phyloP scores from a whole-genome alignment of 306 rosid genomes.

The Oemleria cerasiformis region DNA sequence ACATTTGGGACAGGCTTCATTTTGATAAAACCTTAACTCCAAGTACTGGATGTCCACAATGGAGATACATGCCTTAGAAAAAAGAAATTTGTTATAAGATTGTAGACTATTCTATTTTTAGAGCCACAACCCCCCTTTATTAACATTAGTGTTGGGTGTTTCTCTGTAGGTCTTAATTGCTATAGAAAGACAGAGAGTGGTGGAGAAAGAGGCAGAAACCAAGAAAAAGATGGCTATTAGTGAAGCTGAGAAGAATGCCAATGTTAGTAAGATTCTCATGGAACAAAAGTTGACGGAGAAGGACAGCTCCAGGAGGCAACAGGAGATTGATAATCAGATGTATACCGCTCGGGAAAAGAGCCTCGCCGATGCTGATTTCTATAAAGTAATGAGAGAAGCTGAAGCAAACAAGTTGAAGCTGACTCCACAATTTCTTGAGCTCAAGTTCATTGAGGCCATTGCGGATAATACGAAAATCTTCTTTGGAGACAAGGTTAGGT shows the following conservation, averaged over 20 bases:
- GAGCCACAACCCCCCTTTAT: not conserved
- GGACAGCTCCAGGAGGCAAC: slow-evolving; percentile 62
- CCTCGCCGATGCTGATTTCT: slow-evolving; percentile 79
- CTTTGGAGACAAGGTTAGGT: slow-evolving; percentile 86
- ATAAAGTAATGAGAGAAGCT: slow-evolving; percentile 76
- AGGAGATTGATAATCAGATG: slow-evolving; percentile 80
- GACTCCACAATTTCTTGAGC: slow-evolving; percentile 88
- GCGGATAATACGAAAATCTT: slow-evolving; percentile 84
- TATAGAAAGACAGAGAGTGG: slow-evolving; percentile 69
- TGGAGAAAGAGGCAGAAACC: slow-evolving; percentile 88
- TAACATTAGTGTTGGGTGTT: slow-evolving; percentile 10
- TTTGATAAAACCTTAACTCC: not conserved
- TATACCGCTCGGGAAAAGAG: slow-evolving; percentile 74
- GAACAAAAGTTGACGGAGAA: slow-evolving; percentile 76
- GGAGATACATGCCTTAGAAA: not conserved
- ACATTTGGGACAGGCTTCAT: not conserved
- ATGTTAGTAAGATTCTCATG: slow-evolving; percentile 88
- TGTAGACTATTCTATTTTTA: not conserved
- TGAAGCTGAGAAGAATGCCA: slow-evolving; percentile 93
- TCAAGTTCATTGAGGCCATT: slow-evolving; percentile 73
- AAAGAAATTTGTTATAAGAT: not conserved
- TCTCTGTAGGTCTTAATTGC: slow-evolving; percentile 76
- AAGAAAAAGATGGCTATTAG: slow-evolving; percentile 86
- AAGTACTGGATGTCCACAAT: not conserved
- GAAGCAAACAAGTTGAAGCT: slow-evolving; percentile 93